Evolutionary conservation across 495 filamentous ascomycete species (phyloP), one percentile per base, ranked within the genome.

Genomic region (Bacidia gigantensis): DNA sequence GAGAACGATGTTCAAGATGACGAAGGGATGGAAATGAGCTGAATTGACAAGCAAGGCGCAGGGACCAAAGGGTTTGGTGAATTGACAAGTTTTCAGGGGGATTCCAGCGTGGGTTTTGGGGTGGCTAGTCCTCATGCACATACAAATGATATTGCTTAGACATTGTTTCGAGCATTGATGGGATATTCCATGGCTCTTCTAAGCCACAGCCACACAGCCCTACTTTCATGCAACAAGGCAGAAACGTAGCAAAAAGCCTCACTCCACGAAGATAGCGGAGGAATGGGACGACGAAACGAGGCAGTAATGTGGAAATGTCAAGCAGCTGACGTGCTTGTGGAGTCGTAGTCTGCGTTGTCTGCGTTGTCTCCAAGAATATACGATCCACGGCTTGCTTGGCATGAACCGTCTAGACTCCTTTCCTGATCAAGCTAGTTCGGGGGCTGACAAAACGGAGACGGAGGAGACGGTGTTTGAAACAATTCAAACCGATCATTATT

Each of bases 11-110:
- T 46, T 12, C 56, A 55, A 32, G 56, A 58, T 42, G 56, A 58
- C 26, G 56, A 58, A 26, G 56, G 56, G 3, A 58, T 58, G 56
- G 56, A 58, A 38, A 21, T 58, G 18, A 58, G 49, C 21, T 58
- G 42, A 47, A 42, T 45, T 29, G 24, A 40, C 25, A 26, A 58
- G 56, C 52, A 40, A 26, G 56, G 55, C 53, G 59, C 60, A 55
- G 54, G 29, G 14, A 7, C 14, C 29, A 5, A 14, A 35, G 29
- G 29, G 29, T 5, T 14, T 49, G 62, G 62, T 10, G 9, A 22
- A 9, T 44, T 18, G 9, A 44, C 41, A 22, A 44, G 5, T 9
- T 22, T 18, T 5, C 20, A 7, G 29, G 20, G 5, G 41, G 20
- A 9, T 9, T 5, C 7, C 12, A 44, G 41, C 20, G 20, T 44